Conservation (phyloP, 2,329 filamentous ascomycete species). For the Aspergillus clavatus region DNA sequence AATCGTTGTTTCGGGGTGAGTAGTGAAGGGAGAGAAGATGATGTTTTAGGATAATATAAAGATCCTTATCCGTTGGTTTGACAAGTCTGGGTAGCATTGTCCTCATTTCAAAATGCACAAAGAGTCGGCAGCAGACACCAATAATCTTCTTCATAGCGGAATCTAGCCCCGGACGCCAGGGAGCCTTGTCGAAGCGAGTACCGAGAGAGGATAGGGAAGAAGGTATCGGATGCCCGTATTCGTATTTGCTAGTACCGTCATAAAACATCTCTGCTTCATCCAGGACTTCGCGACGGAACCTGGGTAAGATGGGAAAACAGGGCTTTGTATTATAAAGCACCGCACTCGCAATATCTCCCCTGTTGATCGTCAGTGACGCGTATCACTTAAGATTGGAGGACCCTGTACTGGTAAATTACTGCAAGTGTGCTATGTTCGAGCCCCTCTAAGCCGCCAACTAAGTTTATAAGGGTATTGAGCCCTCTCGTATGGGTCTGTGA, state of each 20-base stretch:
- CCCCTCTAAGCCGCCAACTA: background rate
- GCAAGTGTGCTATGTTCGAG: background rate
- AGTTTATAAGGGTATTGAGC: slow-evolving; percentile 1
- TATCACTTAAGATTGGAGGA: background rate
- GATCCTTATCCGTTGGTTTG: slow-evolving; percentile 4
- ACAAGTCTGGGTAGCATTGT: background rate
- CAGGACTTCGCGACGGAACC: slow-evolving; percentile 2
- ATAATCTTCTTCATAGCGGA: background rate
- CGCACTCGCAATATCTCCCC: background rate
- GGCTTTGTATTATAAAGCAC: background rate
- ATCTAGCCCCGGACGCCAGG: background rate
- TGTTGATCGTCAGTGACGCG: background rate
- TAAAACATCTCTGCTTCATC: background rate
- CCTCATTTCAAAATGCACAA: background rate
- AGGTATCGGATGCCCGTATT: background rate
- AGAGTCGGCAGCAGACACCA: background rate
- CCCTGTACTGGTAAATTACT: background rate
- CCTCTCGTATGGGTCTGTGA: slow-evolving; percentile 1
- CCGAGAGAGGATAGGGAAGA: background rate
- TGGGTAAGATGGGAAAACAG: background rate
- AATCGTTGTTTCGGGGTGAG: background rate
- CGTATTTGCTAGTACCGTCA: background rate
- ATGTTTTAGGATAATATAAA: background rate
- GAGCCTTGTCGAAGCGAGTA: background rate
- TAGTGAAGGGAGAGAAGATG: slow-evolving; percentile 1